phyloP scores from a whole-genome alignment of 1,284 basidiomycete genomes.

The Moesziomyces parantarcticus region DNA sequence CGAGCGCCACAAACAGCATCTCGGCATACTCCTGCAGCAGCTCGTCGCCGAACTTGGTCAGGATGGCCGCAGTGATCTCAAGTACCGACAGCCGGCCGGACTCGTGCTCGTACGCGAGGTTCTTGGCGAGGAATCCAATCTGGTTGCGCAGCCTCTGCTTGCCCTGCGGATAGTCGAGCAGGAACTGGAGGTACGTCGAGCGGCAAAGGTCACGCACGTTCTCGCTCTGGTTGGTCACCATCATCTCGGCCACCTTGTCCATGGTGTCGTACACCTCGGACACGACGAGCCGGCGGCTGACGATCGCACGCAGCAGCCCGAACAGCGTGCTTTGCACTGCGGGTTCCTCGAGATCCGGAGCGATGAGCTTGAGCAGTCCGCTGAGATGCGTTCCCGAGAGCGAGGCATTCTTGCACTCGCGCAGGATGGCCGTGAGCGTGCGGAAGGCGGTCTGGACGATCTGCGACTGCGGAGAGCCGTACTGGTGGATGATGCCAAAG shows the following conservation, averaged over 20 bases:
- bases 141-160: conserved; percentile 86
- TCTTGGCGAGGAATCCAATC: conserved; percentile 92
- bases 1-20: conserved; percentile 88
- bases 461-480: conserved; percentile 86
- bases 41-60: conserved; percentile 83
- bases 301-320: conserved; percentile 88
- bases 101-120: conserved; percentile 90
- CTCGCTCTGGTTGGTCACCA: conserved; percentile 91
- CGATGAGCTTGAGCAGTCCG: conserved; percentile 84
- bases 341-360: conserved; percentile 93
- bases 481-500: conserved; percentile 83
- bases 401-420: conserved; percentile 74
- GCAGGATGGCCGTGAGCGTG: conserved; percentile 83
- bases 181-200: conserved; percentile 88
- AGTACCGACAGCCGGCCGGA: conserved; percentile 90
- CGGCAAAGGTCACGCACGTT: conserved; percentile 93
- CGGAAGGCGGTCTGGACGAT: conserved; percentile 88
- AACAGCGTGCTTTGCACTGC: conserved; percentile 85
- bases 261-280: conserved; percentile 98
- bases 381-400: conserved; percentile 89
- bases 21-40: conserved; percentile 86
- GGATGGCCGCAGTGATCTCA: conserved; percentile 84
- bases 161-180: conserved; percentile 97
- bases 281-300: conserved; percentile 88
- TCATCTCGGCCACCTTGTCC: conserved; percentile 91